These are phyloP conservation scores for Fusarium acutatum DNA, from an alignment of 2,329 filamentous ascomycete genomes.

Conservation along the genomic window DNA sequence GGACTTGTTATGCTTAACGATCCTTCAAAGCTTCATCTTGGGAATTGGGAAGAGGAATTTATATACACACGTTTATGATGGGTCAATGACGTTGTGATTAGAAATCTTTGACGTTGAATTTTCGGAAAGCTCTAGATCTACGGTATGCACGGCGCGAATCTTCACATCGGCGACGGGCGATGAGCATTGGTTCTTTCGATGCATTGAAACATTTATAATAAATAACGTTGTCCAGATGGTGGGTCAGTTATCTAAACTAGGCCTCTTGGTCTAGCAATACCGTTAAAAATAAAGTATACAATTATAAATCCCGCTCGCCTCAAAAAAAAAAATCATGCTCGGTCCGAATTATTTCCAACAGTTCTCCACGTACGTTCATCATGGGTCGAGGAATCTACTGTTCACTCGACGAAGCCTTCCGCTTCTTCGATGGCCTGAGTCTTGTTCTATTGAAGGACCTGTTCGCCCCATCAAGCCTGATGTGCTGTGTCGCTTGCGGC, in stretches of 20 bases:
- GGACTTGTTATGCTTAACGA: background rate
- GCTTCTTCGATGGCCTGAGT: conserved; percentile 45
- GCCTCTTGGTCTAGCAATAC: background rate
- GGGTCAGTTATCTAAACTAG: conserved; percentile 13
- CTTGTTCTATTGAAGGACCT: conserved; percentile 23
- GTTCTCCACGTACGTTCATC: background rate
- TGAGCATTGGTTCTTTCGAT: background rate
- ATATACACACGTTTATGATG: conserved; percentile 6
- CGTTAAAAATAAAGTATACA: background rate
- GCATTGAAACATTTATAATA: conserved; percentile 16
- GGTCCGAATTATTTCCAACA: background rate
- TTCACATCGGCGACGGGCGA: background rate
- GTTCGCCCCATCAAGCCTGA: conserved; percentile 6
- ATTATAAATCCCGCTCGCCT: conserved; percentile 12
- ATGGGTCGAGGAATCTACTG: conserved; percentile 42
- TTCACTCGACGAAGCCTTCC: conserved; percentile 48
- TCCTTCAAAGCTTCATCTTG: background rate
- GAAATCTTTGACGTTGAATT: background rate
- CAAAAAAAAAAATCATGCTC: background rate
- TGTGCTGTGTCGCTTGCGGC: conserved; percentile 34
- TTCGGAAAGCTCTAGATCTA: background rate
- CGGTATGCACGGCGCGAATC: background rate
- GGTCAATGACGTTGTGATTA: conserved; percentile 29
- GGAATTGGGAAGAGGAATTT: background rate
- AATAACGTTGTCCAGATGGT: conserved; percentile 15